These are phyloP conservation scores for Globisporangium solare DNA, from an alignment of 352 stramenopile genomes.

Conservation along the genomic window DNA sequence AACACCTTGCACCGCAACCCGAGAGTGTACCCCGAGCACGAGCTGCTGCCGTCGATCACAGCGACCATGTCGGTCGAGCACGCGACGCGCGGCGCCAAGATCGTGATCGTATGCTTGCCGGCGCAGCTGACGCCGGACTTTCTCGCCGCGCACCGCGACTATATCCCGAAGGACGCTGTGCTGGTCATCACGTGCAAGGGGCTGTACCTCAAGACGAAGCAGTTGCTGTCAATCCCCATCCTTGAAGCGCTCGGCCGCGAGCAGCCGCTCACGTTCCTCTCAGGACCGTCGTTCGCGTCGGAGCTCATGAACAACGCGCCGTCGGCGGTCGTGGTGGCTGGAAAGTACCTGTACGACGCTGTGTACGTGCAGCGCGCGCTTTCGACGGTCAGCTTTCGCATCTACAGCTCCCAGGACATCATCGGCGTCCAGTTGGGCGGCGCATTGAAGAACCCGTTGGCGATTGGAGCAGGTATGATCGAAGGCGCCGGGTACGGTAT, in stretches of 20 bases:
- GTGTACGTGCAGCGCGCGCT: conserved; percentile 80
- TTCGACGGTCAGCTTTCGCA: conserved; percentile 89
- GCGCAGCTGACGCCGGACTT: conserved; percentile 93
- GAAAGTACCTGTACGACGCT: conserved; percentile 89
- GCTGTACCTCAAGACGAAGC: conserved; percentile 93
- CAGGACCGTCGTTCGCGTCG: conserved; percentile 93
- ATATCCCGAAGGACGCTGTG: conserved; percentile 87
- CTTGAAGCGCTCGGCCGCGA: conserved; percentile 87
- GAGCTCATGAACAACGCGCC: conserved; percentile 95
- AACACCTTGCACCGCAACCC: conserved; percentile 91
- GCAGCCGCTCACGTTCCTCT: conserved; percentile 94
- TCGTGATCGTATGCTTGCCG: conserved; percentile 95
- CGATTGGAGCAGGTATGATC: conserved; percentile 96
- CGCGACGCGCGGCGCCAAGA: conserved; percentile 82
- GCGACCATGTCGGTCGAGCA: conserved; percentile 88
- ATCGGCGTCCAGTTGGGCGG: conserved; percentile 96
- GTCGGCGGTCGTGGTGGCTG: conserved; percentile 95
- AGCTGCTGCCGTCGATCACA: conserved; percentile 73
- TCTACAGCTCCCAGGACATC: conserved; percentile 92
- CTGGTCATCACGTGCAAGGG: conserved; percentile 95
- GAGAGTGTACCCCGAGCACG: conserved; percentile 87
- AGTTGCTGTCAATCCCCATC: conserved; percentile 95
- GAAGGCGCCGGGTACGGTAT: conserved; percentile 95
- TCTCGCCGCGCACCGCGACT: conserved; percentile 76
- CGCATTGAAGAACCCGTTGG: conserved; percentile 97